Conservation (phyloP, 2,329 filamentous ascomycete genomes). For the Neurospora sp. region DNA sequence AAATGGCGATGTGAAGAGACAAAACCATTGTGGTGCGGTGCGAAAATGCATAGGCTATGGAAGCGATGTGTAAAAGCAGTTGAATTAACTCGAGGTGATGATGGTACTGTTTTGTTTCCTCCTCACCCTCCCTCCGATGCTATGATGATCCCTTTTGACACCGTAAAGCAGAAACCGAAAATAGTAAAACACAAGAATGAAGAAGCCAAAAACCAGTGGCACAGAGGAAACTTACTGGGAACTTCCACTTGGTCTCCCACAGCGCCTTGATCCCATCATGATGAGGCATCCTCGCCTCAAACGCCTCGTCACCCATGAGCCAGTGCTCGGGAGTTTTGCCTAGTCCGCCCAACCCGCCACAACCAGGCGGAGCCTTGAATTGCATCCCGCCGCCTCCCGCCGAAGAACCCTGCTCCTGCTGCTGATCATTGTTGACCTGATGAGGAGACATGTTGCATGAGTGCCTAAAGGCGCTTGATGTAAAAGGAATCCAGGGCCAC, state of each 20-base stretch:
- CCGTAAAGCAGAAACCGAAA: neutral
- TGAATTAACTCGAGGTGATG: neutral
- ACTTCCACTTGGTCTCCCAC: conserved; percentile 71
- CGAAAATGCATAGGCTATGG: too few relatives aligned
- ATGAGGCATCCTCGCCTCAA: conserved; percentile 40
- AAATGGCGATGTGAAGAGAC: neutral
- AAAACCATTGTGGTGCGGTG: neutral
- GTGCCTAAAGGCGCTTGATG: neutral
- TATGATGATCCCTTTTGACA: neutral
- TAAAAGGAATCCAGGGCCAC: neutral
- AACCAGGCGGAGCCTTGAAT: neutral
- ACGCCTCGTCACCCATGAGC: conserved; percentile 34
- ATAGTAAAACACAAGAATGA: neutral
- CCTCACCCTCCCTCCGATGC: neutral
- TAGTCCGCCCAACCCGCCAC: neutral
- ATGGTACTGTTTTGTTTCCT: neutral
- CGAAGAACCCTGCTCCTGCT: neutral
- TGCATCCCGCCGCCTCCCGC: neutral
- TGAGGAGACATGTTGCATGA: conserved; percentile 22
- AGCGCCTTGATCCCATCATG: conserved; percentile 49
- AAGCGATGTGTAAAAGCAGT: neutral
- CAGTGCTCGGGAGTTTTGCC: conserved; percentile 20
- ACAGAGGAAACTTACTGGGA: conserved; percentile 38
- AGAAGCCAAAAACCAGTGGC: neutral
- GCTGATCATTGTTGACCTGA: conserved; percentile 5